A percentile compares a stretch with the other conserved stretches of the same genome.
Evolutionary conservation across 306 rosid species (phyloP).

Genomic region (Boehmeria nivea): DNA sequence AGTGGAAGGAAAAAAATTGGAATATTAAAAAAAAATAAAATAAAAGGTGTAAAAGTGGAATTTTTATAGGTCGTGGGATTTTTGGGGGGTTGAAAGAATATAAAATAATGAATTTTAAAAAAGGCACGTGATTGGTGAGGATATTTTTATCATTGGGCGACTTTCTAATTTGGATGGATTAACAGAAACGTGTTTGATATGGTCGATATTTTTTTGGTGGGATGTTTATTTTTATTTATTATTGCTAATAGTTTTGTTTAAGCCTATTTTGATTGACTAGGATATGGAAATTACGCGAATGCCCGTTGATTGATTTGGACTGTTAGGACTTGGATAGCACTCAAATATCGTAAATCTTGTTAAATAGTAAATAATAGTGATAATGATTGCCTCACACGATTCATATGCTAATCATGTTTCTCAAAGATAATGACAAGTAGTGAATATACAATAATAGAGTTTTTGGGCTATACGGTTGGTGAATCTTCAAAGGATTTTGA

Average conservation of each 20-base stretch:
- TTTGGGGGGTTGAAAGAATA: not conserved
- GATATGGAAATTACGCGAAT: not conserved
- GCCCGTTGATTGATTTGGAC: not conserved
- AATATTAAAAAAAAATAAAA: too few species aligned
- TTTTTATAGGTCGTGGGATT: not conserved
- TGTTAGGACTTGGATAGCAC: not conserved
- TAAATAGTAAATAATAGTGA: too few species aligned
- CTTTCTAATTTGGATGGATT: slow-evolving; percentile 15
- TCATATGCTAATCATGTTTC: not conserved
- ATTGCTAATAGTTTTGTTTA: not conserved
- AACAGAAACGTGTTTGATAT: slow-evolving; percentile 37
- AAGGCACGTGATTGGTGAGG: slow-evolving; percentile 69
- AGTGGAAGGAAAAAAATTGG: not conserved
- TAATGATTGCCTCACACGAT: slow-evolving; percentile 8
- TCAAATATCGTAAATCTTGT: too few species aligned
- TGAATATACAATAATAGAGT: not conserved
- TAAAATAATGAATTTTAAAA: not conserved
- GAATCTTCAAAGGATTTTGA: slow-evolving; percentile 19
- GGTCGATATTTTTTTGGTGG: not conserved
- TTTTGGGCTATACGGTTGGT: not conserved
- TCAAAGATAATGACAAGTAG: not conserved
- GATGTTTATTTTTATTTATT: not conserved
- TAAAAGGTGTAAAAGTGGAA: not conserved
- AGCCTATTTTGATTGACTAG: not conserved
- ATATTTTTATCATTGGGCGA: slow-evolving; percentile 27